Evolutionary conservation across 306 rosid genomes (phyloP).

Genomic region (Citrullus mucosospermus): DNA sequence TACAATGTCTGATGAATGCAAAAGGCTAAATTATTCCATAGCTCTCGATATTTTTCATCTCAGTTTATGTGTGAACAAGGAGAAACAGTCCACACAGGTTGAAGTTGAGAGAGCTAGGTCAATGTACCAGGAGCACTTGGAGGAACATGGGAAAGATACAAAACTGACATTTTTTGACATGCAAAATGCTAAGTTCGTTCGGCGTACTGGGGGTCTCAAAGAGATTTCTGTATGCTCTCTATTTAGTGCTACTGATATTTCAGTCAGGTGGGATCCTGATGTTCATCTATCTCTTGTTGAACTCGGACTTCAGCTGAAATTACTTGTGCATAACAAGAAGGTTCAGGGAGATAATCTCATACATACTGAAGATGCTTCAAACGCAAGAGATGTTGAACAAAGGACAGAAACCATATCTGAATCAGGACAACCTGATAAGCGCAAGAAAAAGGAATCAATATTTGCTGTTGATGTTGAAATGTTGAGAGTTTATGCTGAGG

Average conservation of each 20-base stretch:
- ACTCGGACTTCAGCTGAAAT: conserved; percentile 64
- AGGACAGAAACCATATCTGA: conserved; percentile 38
- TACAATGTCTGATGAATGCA: conserved; percentile 45
- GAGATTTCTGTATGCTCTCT: conserved; percentile 91
- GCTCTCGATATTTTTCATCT: conserved; percentile 81
- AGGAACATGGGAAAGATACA: conserved; percentile 45
- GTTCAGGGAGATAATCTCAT: conserved; percentile 40
- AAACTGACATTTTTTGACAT: conserved; percentile 75
- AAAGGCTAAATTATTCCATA: conserved; percentile 56
- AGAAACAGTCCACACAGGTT: conserved; percentile 75
- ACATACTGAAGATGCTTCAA: conserved; percentile 23
- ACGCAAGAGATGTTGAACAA: conserved; percentile 31
- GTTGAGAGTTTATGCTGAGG: conserved; percentile 68
- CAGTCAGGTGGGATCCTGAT: conserved; percentile 93
- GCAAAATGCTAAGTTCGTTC: conserved; percentile 93
- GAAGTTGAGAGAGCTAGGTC: conserved; percentile 93
- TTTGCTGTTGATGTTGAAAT: conserved; percentile 90
- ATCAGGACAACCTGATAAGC: conserved; percentile 49
- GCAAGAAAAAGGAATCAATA: conserved; percentile 76
- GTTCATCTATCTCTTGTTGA: conserved; percentile 72
- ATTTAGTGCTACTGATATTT: conserved; percentile 91
- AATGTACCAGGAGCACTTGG: conserved; percentile 70
- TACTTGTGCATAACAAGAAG: conserved; percentile 57
- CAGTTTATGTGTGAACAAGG: conserved; percentile 71
- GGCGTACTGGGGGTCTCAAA: conserved; percentile 77